These are phyloP conservation scores for Elsinoe ampelina DNA, from an alignment of 2,329 filamentous ascomycete genomes.

Conservation along the genomic window DNA sequence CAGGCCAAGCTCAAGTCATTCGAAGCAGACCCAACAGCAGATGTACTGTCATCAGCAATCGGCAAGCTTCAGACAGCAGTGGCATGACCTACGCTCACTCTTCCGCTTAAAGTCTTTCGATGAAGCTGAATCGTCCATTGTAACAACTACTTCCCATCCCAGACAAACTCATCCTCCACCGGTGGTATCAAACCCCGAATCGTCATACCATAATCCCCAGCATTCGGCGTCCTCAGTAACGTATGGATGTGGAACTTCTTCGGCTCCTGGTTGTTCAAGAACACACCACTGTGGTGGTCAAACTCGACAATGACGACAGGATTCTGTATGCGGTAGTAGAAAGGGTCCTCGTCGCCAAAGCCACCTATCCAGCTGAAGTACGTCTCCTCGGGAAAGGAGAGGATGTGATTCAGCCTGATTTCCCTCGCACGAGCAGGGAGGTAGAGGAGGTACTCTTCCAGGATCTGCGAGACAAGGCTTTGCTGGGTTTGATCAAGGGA, in stretches of 20 bases:
- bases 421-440: conserved; percentile 49
- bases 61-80: conserved; percentile 5
- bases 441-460: conserved; percentile 59
- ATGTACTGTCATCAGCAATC: conserved; percentile 1
- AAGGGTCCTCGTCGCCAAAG: conserved; percentile 56
- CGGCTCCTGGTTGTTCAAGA: conserved; percentile 62
- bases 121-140: not conserved
- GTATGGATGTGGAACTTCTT: conserved; percentile 76
- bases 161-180: conserved; percentile 15
- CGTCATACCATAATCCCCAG: conserved; percentile 62
- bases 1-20: conserved; percentile 5
- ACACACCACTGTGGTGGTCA: conserved; percentile 72
- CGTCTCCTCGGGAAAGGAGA: conserved; percentile 55
- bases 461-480: conserved; percentile 45
- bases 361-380: conserved; percentile 74
- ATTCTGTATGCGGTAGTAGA: conserved; percentile 70
- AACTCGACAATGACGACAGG: conserved; percentile 68
- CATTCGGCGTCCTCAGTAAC: conserved; percentile 61
- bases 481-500: conserved; percentile 43
- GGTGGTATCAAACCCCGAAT: conserved; percentile 22
- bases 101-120: not conserved
- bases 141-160: conserved; percentile 12
- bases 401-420: conserved; percentile 47
- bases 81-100: not conserved
- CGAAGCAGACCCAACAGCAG: not conserved